Conservation (phyloP, 306 rosid species). For the Spatholobus suberectus region DNA sequence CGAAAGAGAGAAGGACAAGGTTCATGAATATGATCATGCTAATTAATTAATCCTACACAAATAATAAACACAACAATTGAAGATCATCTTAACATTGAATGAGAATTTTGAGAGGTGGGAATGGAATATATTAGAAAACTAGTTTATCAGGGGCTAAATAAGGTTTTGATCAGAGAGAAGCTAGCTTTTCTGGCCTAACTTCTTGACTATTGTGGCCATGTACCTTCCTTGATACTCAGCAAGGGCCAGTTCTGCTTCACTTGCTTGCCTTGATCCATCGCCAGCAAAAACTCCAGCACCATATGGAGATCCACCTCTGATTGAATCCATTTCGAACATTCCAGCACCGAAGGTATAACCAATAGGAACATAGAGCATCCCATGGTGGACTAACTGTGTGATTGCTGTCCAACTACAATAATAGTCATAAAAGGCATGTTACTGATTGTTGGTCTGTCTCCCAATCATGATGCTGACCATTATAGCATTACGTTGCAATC, state of each 20-base stretch:
- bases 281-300: slow-evolving; percentile 79
- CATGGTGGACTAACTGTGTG: slow-evolving; percentile 82
- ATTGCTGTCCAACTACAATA: slow-evolving; percentile 84
- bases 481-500: background rate
- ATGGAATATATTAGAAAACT: too few species aligned
- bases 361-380: slow-evolving; percentile 83
- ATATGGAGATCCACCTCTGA: slow-evolving; percentile 84
- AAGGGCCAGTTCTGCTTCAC: slow-evolving; percentile 63
- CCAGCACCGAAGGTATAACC: slow-evolving; percentile 78
- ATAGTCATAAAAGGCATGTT: background rate
- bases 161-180: background rate
- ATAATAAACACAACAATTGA: slow-evolving; percentile 42
- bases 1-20: background rate
- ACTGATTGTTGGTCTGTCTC: slow-evolving; percentile 28
- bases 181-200: slow-evolving; percentile 44
- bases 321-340: slow-evolving; percentile 66
- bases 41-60: slow-evolving; percentile 3
- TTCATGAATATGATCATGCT: slow-evolving; percentile 3
- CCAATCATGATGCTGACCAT: slow-evolving; percentile 21
- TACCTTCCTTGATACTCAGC: slow-evolving; percentile 81
- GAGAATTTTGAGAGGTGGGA: background rate
- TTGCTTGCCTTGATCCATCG: slow-evolving; percentile 71
- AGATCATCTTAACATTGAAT: slow-evolving; percentile 20
- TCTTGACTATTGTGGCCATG: slow-evolving; percentile 75
- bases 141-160: too few species aligned